Evolutionary conservation across 345 rosid species (phyloP).

Genomic region (Combretum micranthum): DNA sequence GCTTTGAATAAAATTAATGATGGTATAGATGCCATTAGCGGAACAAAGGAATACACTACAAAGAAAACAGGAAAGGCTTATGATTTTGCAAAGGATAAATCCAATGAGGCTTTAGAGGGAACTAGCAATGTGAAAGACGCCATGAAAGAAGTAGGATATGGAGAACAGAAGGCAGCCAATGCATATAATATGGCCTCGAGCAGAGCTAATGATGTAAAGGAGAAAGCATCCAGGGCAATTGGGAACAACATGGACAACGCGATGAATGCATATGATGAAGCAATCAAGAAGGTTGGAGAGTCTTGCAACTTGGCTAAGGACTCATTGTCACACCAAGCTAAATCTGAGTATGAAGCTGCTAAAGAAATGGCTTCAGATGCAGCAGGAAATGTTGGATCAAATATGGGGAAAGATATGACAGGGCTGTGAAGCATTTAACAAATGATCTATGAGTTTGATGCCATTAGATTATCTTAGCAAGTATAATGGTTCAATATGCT

Average conservation of each 20-base stretch:
- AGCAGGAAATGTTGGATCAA: conserved; percentile 33
- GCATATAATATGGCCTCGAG: conserved; percentile 11
- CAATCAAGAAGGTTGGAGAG: conserved; percentile 25
- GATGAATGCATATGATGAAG: conserved; percentile 17
- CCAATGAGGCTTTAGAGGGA: conserved; percentile 6
- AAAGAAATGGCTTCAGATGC: conserved; percentile 47
- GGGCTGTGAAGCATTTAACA: conserved; percentile 16
- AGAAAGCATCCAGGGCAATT: conserved; percentile 4
- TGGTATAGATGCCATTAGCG: conserved; percentile 6
- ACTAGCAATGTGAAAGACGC: neutral
- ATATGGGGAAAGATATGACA: conserved; percentile 17
- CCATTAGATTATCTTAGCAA: no score
- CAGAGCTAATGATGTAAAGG: conserved; percentile 12
- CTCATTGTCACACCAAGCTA: conserved; percentile 13
- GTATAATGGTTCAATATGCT: no score
- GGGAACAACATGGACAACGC: neutral
- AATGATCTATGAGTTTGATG: no score
- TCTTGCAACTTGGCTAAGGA: conserved; percentile 38
- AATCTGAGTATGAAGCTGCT: conserved; percentile 30
- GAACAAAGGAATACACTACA: neutral
- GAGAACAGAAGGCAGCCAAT: conserved; percentile 8
- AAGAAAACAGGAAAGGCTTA: conserved; percentile 10
- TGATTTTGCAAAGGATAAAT: conserved; percentile 4
- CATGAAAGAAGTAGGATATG: conserved; percentile 1
- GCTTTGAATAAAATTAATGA: conserved; percentile 6